These are phyloP conservation scores for Pythium rhizo-oryzae DNA, from an alignment of 352 stramenopile species.

Conservation along the genomic window DNA sequence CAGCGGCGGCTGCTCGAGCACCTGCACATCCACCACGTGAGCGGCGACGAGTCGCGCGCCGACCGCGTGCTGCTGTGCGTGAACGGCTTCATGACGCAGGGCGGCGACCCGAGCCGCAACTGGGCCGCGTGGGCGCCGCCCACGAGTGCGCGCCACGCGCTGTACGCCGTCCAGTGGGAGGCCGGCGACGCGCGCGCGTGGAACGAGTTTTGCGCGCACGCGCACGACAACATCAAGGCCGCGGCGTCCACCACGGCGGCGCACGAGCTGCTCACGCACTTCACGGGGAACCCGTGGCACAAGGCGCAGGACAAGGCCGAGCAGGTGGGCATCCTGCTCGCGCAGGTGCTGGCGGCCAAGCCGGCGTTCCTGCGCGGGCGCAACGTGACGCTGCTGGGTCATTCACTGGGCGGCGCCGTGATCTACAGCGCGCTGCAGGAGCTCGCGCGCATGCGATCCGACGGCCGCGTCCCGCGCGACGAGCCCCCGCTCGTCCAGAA, in stretches of 20 bases:
- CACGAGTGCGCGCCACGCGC: conserved; percentile 32
- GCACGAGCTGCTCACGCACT: conserved; percentile 67
- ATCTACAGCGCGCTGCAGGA: conserved; percentile 78
- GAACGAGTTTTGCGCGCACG: conserved; percentile 80
- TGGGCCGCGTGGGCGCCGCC: conserved; percentile 56
- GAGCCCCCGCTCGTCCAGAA: conserved; percentile 40
- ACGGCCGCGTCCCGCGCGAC: conserved; percentile 7
- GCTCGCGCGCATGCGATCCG: conserved; percentile 45
- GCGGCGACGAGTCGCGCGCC: conserved; percentile 56
- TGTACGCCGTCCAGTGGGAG: conserved; percentile 83
- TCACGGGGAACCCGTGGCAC: conserved; percentile 85
- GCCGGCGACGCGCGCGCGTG: conserved; percentile 70
- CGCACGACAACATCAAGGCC: conserved; percentile 59
- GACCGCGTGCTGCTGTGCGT: conserved; percentile 77
- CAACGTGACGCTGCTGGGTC: conserved; percentile 72
- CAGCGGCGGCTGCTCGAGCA: conserved; percentile 72
- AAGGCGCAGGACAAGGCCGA: conserved; percentile 80
- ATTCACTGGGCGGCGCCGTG: conserved; percentile 77
- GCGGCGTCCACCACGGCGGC: conserved; percentile 27
- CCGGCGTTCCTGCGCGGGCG: conserved; percentile 55
- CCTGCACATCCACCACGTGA: conserved; percentile 62
- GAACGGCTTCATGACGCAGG: conserved; percentile 89
- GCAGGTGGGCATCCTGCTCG: conserved; percentile 73
- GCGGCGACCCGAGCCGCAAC: conserved; percentile 61
- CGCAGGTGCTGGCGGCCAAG: conserved; percentile 57